Base-by-base conservation (phyloP, 208 protist genomes). In the Acanthamoeba healyi region DNA sequence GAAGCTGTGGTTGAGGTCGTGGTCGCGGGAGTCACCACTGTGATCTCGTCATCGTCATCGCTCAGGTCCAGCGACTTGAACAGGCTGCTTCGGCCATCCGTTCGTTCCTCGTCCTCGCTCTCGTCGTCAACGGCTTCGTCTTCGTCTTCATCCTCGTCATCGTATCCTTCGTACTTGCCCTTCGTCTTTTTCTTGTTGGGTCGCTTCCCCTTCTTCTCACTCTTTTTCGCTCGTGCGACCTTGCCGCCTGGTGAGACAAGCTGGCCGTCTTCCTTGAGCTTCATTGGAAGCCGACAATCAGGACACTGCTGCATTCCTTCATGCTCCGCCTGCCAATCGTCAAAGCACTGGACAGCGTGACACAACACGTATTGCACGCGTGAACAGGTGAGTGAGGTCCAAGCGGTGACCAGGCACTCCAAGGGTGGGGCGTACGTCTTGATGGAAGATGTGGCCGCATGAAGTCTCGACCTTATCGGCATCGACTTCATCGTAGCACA, bases 51-150 rank as follows among this genome's bases (percentile, higher is more conserved):
- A 34, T 67, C 58, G n/a, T 61, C 54, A 24, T 67, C 58, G 58
- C 58, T 67, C n/a, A 67, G 58, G 58, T 67, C 58, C 5, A 67
- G 58, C n/a, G 58, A 67, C 58, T 67, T n/a, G 58, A 67, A 67
- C 22, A 67, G 58, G 5, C 9, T n/a, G n/a, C 58, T 67, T 0
- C 58, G 58, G 5, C 15, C 58, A 2, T 67, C 15, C 56, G 54
- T n/a, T n/a, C n/a, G n/a, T n/a, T n/a, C n/a, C n/a, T 63, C 6
- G 56, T 14, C 58, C 12, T 14, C 58, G 29, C 34, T 0, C 9
- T 34, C n/a, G 0, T 67, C 58, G 9, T 34, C n/a, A n/a, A 7
- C 1, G 1, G 29, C 58, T 7, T 34, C n/a, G 29, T 34, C 58
- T 0, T 67, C 58, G 22, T 67, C 58, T 67, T 67, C 58, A 7